Evolutionary conservation across 148 eudicot species (phyloP).

Genomic region (Cornus kousa): DNA sequence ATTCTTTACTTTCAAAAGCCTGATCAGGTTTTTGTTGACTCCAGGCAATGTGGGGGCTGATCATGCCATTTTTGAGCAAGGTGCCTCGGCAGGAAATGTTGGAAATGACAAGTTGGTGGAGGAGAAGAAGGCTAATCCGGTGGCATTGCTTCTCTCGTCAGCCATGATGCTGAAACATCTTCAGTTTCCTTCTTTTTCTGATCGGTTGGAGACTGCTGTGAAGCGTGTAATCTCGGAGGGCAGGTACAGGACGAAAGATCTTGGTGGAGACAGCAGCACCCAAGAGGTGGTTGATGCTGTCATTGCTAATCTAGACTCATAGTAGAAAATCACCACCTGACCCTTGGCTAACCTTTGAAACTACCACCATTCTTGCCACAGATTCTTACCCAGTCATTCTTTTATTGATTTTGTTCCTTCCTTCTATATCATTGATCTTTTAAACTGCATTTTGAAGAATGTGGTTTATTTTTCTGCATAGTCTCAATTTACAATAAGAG

Average conservation of each 20-base stretch:
- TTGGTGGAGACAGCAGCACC: conserved; percentile 68
- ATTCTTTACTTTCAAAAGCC: background rate
- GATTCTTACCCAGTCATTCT: background rate
- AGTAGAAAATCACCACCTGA: background rate
- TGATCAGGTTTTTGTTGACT: conserved; percentile 1
- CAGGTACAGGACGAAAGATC: conserved; percentile 56
- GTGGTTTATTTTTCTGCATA: background rate
- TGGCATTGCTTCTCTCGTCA: conserved; percentile 73
- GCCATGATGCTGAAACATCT: conserved; percentile 91
- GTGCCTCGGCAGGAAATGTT: conserved; percentile 90
- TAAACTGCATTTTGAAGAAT: background rate
- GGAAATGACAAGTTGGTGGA: conserved; percentile 61
- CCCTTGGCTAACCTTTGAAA: background rate
- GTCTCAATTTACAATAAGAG: background rate
- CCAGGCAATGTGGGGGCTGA: conserved; percentile 83
- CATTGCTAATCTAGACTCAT: conserved; percentile 55
- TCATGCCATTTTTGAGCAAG: conserved; percentile 86
- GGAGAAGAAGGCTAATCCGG: conserved; percentile 77
- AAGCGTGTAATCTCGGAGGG: conserved; percentile 58
- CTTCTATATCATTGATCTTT: background rate
- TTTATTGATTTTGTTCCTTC: background rate
- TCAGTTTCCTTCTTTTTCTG: conserved; percentile 76
- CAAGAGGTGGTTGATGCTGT: conserved; percentile 82
- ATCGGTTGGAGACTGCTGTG: conserved; percentile 68
- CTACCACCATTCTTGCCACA: background rate